phyloP scores from a whole-genome alignment of 768 basidiomycete genomes.

The Leccinellum rugosiceps region DNA sequence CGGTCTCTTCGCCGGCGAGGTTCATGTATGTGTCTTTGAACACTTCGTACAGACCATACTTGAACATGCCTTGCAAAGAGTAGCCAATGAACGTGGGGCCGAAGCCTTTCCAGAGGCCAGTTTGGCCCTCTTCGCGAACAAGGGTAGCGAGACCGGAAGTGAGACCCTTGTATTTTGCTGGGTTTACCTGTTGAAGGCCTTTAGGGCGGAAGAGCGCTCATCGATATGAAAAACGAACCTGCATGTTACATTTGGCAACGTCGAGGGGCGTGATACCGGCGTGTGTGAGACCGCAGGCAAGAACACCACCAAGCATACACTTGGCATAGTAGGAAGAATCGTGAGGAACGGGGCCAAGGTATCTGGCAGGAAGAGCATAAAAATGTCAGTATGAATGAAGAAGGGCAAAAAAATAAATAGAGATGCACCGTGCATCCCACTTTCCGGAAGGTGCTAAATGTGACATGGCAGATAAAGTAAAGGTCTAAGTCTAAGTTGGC shows the following conservation, averaged over 20 bases:
- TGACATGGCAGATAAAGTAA: constrained; percentile 4
- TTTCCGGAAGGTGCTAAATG: constrained; percentile 17
- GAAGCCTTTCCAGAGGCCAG: constrained; percentile 90
- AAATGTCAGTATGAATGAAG: neutral
- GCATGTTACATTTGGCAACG: constrained; percentile 10
- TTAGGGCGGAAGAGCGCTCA: too few species aligned
- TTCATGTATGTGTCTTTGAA: constrained; percentile 95
- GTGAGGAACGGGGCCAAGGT: constrained; percentile 11
- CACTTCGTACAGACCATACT: constrained; percentile 95
- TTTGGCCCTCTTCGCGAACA: constrained; percentile 74
- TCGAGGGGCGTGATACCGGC: constrained; percentile 9
- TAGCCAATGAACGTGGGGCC: constrained; percentile 92
- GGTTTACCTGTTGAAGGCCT: constrained; percentile 54
- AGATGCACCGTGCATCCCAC: constrained; percentile 13
- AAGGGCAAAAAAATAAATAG: neutral
- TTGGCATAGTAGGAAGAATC: constrained; percentile 11
- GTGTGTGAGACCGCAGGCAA: constrained; percentile 7
- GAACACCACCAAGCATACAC: constrained; percentile 10
- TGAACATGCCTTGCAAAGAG: constrained; percentile 95
- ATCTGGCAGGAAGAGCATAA: neutral
- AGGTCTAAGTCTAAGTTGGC: constrained; percentile 1
- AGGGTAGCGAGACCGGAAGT: constrained; percentile 58
- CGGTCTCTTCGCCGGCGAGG: constrained; percentile 77
- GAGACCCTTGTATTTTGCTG: constrained; percentile 70
- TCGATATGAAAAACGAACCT: neutral